Evolutionary conservation across 371 early-diverging fungal species (phyloP).

Genomic region (Mucor piriformis): DNA sequence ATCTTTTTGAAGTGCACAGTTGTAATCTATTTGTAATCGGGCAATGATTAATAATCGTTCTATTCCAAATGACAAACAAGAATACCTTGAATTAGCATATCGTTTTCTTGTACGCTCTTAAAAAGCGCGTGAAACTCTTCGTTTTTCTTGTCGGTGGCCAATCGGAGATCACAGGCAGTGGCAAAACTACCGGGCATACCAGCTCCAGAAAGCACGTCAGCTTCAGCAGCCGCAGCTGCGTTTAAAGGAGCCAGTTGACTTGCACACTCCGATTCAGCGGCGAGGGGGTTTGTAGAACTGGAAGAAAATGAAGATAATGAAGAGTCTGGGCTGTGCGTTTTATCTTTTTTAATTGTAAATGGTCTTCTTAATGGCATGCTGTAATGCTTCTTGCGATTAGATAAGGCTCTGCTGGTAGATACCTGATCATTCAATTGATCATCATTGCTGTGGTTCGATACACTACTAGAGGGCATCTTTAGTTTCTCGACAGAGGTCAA

Average conservation of each 20-base stretch:
- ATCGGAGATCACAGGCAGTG: constrained; percentile 29
- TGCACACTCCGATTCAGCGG: neutral
- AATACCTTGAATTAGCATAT: constrained; percentile 63
- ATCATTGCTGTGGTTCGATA: neutral
- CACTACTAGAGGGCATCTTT: neutral
- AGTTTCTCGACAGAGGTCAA: neutral
- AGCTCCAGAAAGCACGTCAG: constrained; percentile 7
- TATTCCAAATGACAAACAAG: too few relatives aligned
- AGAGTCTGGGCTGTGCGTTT: neutral
- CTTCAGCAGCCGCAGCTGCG: constrained; percentile 13
- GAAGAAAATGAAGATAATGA: constrained; percentile 7
- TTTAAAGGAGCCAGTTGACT: neutral
- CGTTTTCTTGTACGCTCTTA: constrained; percentile 56
- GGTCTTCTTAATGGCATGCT: constrained; percentile 10
- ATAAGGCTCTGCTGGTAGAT: neutral
- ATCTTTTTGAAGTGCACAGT: constrained; percentile 92
- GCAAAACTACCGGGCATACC: constrained; percentile 36
- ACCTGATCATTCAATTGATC: neutral
- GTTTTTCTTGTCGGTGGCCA: constrained; percentile 50
- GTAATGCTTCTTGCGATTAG: constrained; percentile 3
- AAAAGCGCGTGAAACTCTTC: constrained; percentile 63
- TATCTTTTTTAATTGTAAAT: constrained; percentile 11
- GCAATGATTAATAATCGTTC: too few relatives aligned
- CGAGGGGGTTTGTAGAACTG: neutral
- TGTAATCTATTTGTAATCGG: constrained; percentile 73